Base-by-base conservation (phyloP, 441 rosid species). In the Arabidopsis lyrata region DNA sequence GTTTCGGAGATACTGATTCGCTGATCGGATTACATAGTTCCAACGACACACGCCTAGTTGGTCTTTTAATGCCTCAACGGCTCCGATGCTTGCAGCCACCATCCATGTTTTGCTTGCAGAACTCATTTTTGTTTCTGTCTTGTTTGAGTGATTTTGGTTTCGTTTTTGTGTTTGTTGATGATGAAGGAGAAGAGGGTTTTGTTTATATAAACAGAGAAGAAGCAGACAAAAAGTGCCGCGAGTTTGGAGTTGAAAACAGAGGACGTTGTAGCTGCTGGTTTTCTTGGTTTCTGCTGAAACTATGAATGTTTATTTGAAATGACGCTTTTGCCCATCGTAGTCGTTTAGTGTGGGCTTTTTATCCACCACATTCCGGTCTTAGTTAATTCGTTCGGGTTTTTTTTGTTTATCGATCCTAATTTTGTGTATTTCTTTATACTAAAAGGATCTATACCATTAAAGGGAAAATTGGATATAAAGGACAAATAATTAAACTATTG, bases 31-130 rank as follows among this genome's bases (percentile, higher is more conserved):
- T 0, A 77, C 55, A 32, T 81, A 55, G 39, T 81, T 81, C 85
- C 83, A 81, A 32, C 88, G 68, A 63, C 86, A 81, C 6, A 81
- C 53, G 1, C 84, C 85, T 22, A 74, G 9, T 16, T 76, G 75
- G 39, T 76, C 75, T 55, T 76, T 76, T 3, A 76, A 70, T 48
- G 79, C 58, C 11, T 76, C 75, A 9, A 70, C 75, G 13, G 74
- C 53, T 70, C 79, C 70, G 2, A 70, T 63, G 41, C 70, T 76
- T 3, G 38, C 79, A 0, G 75, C 75, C 35, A 55, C 75, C 2
- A 68, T 69, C 79, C 75, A 76, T 12, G 79, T 64, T 76, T 57
- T 70, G 75, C 71, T 76, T 36, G 75, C 50, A 69, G 54, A 63
- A 63, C 79, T 76, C 79, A 69, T 35, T 8, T 35, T 0, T 35